Evolutionary conservation across 1,284 basidiomycete species (phyloP).

Genomic region (Hypsizygus ulmarius): DNA sequence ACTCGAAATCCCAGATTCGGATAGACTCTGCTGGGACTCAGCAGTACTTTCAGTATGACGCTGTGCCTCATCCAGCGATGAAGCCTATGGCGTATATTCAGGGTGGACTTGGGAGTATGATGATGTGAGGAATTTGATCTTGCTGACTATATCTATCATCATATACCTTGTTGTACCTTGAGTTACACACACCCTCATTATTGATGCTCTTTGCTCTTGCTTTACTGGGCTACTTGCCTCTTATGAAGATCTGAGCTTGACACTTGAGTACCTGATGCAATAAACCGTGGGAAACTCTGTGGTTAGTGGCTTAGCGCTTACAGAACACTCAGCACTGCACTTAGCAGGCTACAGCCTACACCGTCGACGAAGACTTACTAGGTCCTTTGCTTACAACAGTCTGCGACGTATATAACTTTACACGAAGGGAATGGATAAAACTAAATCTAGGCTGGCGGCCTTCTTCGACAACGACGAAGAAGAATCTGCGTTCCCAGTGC

Average conservation of each 20-base stretch:
- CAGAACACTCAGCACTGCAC: too few relatives aligned
- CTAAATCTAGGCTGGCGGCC: slow-evolving; percentile 69
- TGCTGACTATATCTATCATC: neutral
- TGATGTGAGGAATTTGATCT: slow-evolving; percentile 48
- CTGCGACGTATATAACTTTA: neutral
- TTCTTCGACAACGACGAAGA: slow-evolving; percentile 83
- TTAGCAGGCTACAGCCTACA: too few relatives aligned
- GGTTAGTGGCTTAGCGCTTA: too few relatives aligned
- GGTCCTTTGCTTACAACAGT: neutral
- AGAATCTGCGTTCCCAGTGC: slow-evolving; percentile 80
- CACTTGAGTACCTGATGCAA: too few relatives aligned
- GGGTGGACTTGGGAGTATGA: slow-evolving; percentile 59
- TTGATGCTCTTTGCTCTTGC: too few relatives aligned
- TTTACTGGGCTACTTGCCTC: too few relatives aligned
- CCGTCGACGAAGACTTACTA: too few relatives aligned
- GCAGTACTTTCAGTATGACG: slow-evolving; percentile 82
- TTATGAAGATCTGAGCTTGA: too few relatives aligned
- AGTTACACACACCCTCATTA: too few relatives aligned
- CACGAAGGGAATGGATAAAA: slow-evolving; percentile 56
- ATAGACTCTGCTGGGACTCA: slow-evolving; percentile 79
- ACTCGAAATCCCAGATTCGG: slow-evolving; percentile 54
- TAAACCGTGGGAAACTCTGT: too few relatives aligned
- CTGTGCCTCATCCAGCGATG: slow-evolving; percentile 84
- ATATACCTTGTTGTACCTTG: too few relatives aligned
- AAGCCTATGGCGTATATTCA: slow-evolving; percentile 89